Evolutionary conservation across 257 asterid genomes (phyloP), one percentile per base, ranked within the genome.

Genomic region (Salvia miltiorrhiza): DNA sequence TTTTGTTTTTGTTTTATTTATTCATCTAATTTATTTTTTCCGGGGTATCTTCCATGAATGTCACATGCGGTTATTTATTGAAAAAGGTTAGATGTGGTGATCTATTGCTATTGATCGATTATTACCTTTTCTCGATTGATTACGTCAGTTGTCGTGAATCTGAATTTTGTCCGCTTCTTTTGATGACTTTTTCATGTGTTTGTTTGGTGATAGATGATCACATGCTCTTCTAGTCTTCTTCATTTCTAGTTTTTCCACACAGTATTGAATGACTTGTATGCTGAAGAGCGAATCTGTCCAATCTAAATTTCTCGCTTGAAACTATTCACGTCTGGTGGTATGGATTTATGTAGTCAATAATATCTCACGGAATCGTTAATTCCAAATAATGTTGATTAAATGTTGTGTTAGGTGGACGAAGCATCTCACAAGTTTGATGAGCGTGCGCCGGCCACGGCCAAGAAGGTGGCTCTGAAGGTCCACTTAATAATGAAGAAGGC

Each of bases 371-470:
- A n/a, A n/a, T n/a, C n/a, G n/a, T n/a, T n/a, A n/a, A n/a, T n/a
- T 26, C 48, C 24, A 26, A 26, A 43, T n/a, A 28, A 41, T 41
- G 9, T 9, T 9, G 19, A 39, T 55, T 9, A 1, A 13, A 17
- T 9, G 16, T 39, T 0, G 11, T 48, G 1, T 0, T 32, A 83
- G 88, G 82, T 83, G 21, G 95, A 85, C 41, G 81, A 72, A 56
- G 90, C 73, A 4, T 44, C 78, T 5, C 13, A 50, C 66, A 82
- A 76, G 26, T 80, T 89, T 12, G 80, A 85, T 14, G 80, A 77
- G 47, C 70, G 12, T 44, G 89, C 95, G 23, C 95, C 98, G 1
- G 89, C 92, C 0, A 23, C 78, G 1, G 96, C 84, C 30, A 93
- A 86, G 86, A 85, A 68, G 1, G 65, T 68, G 3, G 85, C 50